Evolutionary conservation across 169 alveolate genomes (phyloP), one percentile per base, ranked within the genome.

Genomic region (Besnoitia besnoiti): DNA sequence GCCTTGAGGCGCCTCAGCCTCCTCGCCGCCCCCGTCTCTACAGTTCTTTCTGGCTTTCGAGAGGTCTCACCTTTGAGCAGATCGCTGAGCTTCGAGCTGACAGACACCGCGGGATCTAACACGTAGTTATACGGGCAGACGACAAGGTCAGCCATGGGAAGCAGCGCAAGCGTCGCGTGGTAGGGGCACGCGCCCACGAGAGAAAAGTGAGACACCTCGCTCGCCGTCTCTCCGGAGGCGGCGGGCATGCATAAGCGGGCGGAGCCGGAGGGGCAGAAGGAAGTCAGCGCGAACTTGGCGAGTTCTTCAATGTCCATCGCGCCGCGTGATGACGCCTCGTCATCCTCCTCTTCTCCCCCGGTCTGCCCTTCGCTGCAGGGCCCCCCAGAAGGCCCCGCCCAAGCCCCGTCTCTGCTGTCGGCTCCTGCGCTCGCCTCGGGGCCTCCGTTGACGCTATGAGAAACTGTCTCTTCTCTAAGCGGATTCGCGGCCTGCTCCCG

Each of bases 51-150:
- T n/a, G n/a, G n/a, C n/a, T n/a, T n/a, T n/a, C n/a, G n/a, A n/a
- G n/a, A n/a, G n/a, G 30, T n/a, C 67, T 55, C 67, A 55, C 67
- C 67, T 55, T 55, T 55, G n/a, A 55, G 67, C 67, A 55, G 24
- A n/a, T 55, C 67, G 67, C 24, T 49, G 40, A 85, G 35, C 39
- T 85, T 85, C 37, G 90, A 50, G 35, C 90, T 85, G n/a, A 55
- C 39, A 8, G 90, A 47, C 30, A 85, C 90, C 24, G 80, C 90
- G 4, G 90, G 90, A 39, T 85, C 90, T 0, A 85, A n/a, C 39
- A 85, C 90, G 67, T 50, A 85, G 12, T 73, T 30, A 1, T 85
- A 85, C 30, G 90, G 90, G 40, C 82, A 85, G 24, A 85, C 80
- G 16, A 85, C 55, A 4, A 85, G 39, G 67, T 85, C 90, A 19